Base-by-base conservation (phyloP, 2,329 filamentous ascomycete genomes). In the Ustilaginoidea virens region DNA sequence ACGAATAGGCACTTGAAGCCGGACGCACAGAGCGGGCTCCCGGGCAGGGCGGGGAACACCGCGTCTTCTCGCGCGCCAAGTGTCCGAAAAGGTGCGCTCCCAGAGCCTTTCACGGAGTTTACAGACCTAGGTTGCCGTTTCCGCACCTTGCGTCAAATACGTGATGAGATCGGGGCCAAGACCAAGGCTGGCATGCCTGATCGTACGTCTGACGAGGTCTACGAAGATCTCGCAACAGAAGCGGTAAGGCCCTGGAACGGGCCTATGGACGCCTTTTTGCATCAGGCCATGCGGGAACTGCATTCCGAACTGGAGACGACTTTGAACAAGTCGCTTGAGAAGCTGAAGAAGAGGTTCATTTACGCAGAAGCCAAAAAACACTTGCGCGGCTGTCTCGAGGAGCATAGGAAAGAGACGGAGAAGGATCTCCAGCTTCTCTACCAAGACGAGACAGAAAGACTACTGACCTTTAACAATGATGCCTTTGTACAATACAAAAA, bases 141-240 rank as follows among this genome's bases (percentile, higher is more conserved):
- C 4, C 52, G 61, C 18, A 63, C 60, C 1, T 51, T 73, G 3
- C 48, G 49, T 4, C 52, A 63, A 21, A 67, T 80, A 2, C 60
- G 64, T 0, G 48, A 56, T 0, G 61, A 72, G 8, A 74, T 78
- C 10, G 48, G 55, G 12, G 50, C 56, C 4, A 67, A 68, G 9
- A 66, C 63, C 16, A 58, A 58, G 12, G 63, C 69, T 0, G 72
- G 74, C 0, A 58, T 74, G 38, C 71, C 70, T 0, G 63, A 66
- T 5, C 58, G 72, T 1, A 64, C 71, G 0, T 65, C 73, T 0
- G 61, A 67, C 0, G 65, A 69, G 21, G 71, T 77, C 0, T 70
- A 74, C 14, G 63, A 73, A 17, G 56, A 58, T 0, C 55, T 80
- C 11, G 71, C 67, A 25, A 53, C 60, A 11, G 51, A 66, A n/a